A percentile compares a stretch with the other conserved stretches of the same genome.
Evolutionary conservation across 495 filamentous ascomycete species (phyloP).

Genomic region (Annulohypoxylon bovei): DNA sequence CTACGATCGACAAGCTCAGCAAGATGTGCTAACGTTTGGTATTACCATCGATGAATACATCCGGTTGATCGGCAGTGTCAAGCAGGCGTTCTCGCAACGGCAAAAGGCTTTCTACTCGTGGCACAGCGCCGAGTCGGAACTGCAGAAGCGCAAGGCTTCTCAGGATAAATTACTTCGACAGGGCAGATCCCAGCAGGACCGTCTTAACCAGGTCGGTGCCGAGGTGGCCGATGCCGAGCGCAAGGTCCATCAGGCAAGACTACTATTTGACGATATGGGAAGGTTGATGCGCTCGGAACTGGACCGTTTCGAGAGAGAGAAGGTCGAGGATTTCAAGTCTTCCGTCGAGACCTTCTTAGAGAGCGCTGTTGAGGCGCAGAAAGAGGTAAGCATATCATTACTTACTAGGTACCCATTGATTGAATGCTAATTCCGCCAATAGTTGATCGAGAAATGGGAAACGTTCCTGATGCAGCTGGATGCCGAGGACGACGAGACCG

Average conservation of each 20-base stretch:
- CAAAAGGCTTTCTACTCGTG: conserved; percentile 95
- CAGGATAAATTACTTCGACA: conserved; percentile 94
- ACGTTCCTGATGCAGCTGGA: conserved; percentile 96
- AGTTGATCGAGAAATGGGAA: conserved; percentile 99
- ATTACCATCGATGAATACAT: conserved; percentile 99
- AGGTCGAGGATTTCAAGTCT: conserved; percentile 99
- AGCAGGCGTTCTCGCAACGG: conserved; percentile 88
- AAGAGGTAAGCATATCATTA: conserved; percentile 75
- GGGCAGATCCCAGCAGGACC: conserved; percentile 94
- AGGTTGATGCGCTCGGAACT: conserved; percentile 88
- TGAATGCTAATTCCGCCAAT: conserved; percentile 25
- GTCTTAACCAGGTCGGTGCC: conserved; percentile 86
- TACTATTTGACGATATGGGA: conserved; percentile 98
- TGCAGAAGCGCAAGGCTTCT: conserved; percentile 82
- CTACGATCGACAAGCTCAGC: conserved; percentile 95
- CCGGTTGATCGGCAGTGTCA: conserved; percentile 90
- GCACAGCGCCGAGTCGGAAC: conserved; percentile 86
- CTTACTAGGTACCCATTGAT: conserved; percentile 1
- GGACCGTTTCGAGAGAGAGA: conserved; percentile 94
- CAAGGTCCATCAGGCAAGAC: conserved; percentile 87
- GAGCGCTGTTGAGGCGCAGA: conserved; percentile 96
- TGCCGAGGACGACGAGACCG: conserved; percentile 86
- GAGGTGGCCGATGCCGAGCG: conserved; percentile 94
- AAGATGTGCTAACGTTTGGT: conserved; percentile 94
- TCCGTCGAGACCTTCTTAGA: conserved; percentile 98